Percentiles rank a stretch among this genome's conserved stretches.
These are phyloP conservation scores for Aureobasidium subglaciale DNA, from an alignment of 2,329 filamentous ascomycete genomes.

Conservation along the genomic window DNA sequence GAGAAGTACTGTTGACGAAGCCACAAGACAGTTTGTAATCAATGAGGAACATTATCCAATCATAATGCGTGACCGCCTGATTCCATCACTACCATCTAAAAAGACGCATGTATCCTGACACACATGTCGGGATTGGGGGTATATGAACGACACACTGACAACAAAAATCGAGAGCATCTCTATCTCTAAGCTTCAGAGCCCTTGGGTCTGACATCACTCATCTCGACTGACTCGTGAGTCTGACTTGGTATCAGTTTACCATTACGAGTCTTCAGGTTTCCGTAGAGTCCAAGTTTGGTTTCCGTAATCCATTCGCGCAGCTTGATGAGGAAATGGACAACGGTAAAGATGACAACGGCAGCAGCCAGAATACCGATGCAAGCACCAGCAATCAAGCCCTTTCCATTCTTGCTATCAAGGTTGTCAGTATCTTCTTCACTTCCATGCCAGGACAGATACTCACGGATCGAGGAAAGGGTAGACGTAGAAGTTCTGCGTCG, in stretches of 20 bases:
- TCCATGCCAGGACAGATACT: neutral
- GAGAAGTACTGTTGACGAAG: neutral
- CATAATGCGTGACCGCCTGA: conserved; percentile 1
- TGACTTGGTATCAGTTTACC: neutral
- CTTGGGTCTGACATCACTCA: neutral
- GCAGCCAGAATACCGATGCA: conserved; percentile 44
- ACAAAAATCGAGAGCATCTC: too few relatives aligned
- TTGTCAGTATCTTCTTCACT: neutral
- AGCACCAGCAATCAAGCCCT: conserved; percentile 55
- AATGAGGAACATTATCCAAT: neutral
- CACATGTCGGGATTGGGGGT: neutral
- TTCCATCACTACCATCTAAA: neutral
- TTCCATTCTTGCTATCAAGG: conserved; percentile 29
- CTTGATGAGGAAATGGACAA: conserved; percentile 35
- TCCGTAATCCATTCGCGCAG: conserved; percentile 38
- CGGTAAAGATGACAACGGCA: conserved; percentile 33
- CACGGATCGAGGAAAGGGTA: conserved; percentile 69
- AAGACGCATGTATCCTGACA: neutral
- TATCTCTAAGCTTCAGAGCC: neutral
- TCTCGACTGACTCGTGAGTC: neutral
- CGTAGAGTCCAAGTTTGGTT: conserved; percentile 1
- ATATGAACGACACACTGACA: neutral
- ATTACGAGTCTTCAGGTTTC: neutral
- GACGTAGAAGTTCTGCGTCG: conserved; percentile 64
- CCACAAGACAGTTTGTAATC: neutral